Evolutionary conservation across 306 rosid genomes (phyloP), one percentile per base, ranked within the genome.

Genomic region (Rubus parviflorus): DNA sequence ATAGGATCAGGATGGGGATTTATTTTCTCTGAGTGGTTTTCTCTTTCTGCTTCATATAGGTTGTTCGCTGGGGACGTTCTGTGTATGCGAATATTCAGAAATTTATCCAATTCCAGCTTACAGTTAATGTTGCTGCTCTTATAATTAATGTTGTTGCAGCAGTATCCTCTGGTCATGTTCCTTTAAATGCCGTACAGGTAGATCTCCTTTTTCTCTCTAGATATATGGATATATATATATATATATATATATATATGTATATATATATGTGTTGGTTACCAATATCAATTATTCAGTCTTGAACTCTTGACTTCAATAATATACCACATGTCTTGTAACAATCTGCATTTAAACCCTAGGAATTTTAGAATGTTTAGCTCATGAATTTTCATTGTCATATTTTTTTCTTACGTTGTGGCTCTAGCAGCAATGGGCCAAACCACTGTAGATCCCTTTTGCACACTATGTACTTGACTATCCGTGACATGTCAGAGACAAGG

Each of bases 11-110:
- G 14, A 9, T 56, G 6, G 23, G 43, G 57, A 25, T 43, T 22
- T 43, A 3, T 74, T 19, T 53, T 14, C 42, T 67, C 70, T 72
- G 43, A 52, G 78, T 70, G 46, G 30, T 73, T 53, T 66, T 23
- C 74, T 83, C 53, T 75, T 35, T 80, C 72, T 70, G 70, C 57
- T 77, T 51, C 63, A 42, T 75, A 61, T 82, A 95, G 98, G 98
- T 95, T 87, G 98, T 95, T 73, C 95, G 97, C 52, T 95, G 98
- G 98, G 98, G 98, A 70, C 97, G 98, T 64, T 95, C 98, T 83
- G 98, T 95, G 19, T 95, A 92, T 85, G 97, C 98, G 76, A 95
- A 95, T 79, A 92, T 95, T 85, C 98, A 95, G 86, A 95, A 95
- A 79, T 95, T 95, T 82, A 95, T 95, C 81, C 98, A 95, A 83